Evolutionary conservation across 1,284 basidiomycete species (phyloP).

Genomic region (Ceratobasidium sp.): DNA sequence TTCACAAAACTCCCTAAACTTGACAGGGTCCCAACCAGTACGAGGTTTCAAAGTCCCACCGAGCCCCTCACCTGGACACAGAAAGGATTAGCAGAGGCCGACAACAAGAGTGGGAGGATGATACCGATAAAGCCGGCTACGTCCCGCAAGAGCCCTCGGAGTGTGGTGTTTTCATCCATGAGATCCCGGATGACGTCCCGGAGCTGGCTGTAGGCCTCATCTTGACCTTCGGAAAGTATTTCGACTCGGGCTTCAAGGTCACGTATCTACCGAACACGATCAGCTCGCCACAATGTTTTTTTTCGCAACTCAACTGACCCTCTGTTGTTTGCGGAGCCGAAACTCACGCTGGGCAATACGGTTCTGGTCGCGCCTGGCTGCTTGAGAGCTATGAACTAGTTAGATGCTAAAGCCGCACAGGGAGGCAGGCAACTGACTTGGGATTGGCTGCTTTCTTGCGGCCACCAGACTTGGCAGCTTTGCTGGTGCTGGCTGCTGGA

Average conservation of each 20-base stretch:
- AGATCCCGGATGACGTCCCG: slow-evolving; percentile 84
- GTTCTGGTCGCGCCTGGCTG: slow-evolving; percentile 86
- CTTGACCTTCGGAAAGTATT: slow-evolving; percentile 85
- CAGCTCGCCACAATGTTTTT: background rate
- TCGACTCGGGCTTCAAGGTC: slow-evolving; percentile 91
- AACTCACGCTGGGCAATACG: slow-evolving; percentile 93
- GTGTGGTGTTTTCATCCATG: slow-evolving; percentile 84
- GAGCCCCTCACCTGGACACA: slow-evolving; percentile 66
- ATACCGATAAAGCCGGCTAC: slow-evolving; percentile 74
- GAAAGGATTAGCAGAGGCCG: background rate
- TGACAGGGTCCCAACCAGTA: slow-evolving; percentile 75
- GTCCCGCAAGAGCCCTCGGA: slow-evolving; percentile 76
- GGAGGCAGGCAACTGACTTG: slow-evolving; percentile 23
- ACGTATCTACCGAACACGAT: slow-evolving; percentile 68
- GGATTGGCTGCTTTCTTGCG: slow-evolving; percentile 42
- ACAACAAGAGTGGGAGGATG: no score
- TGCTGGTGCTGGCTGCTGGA: background rate
- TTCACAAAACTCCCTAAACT: slow-evolving; percentile 81
- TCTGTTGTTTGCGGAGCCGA: slow-evolving; percentile 84
- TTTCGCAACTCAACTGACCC: slow-evolving; percentile 55
- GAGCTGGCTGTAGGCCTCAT: slow-evolving; percentile 83
- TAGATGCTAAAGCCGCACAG: background rate
- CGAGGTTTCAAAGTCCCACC: slow-evolving; percentile 73
- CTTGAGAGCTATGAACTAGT: slow-evolving; percentile 68
- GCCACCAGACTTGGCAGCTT: slow-evolving; percentile 36